Evolutionary conservation across 2,329 filamentous ascomycete species (phyloP).

Genomic region (Fusarium temperatum): DNA sequence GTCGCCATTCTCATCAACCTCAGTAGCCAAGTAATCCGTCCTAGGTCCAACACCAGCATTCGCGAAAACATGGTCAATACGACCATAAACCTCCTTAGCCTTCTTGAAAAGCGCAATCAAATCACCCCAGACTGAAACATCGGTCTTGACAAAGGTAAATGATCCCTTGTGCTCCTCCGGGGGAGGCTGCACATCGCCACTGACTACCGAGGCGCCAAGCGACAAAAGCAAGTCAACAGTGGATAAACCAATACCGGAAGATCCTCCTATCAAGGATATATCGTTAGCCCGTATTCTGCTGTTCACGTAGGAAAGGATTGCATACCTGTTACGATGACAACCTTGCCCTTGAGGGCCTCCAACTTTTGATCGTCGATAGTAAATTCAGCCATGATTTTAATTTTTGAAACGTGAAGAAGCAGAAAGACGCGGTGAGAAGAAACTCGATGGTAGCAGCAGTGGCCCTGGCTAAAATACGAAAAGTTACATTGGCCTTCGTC

Average conservation of each 20-base stretch:
- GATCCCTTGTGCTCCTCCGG: conserved; percentile 34
- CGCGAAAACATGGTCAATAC: conserved; percentile 80
- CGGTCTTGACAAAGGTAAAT: conserved; percentile 52
- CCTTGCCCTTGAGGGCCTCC: conserved; percentile 55
- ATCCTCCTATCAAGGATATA: conserved; percentile 53
- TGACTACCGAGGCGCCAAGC: conserved; percentile 63
- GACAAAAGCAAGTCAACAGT: conserved; percentile 61
- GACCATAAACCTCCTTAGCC: conserved; percentile 70
- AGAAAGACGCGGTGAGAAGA: neutral
- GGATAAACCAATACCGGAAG: conserved; percentile 68
- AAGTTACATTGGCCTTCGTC: neutral
- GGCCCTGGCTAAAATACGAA: neutral
- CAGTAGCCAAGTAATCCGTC: conserved; percentile 56
- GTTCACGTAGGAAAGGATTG: neutral
- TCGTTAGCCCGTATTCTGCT: neutral
- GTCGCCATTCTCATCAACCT: conserved; percentile 60
- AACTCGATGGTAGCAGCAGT: neutral
- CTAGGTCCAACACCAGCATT: conserved; percentile 65
- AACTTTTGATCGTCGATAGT: conserved; percentile 56
- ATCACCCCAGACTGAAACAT: conserved; percentile 61
- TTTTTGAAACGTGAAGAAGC: neutral
- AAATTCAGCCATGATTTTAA: conserved; percentile 53
- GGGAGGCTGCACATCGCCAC: conserved; percentile 60
- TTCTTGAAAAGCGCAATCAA: conserved; percentile 61
- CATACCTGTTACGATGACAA: conserved; percentile 60